Conservation (phyloP, 2,329 filamentous ascomycete genomes). For the Hypoxylon sp. region DNA sequence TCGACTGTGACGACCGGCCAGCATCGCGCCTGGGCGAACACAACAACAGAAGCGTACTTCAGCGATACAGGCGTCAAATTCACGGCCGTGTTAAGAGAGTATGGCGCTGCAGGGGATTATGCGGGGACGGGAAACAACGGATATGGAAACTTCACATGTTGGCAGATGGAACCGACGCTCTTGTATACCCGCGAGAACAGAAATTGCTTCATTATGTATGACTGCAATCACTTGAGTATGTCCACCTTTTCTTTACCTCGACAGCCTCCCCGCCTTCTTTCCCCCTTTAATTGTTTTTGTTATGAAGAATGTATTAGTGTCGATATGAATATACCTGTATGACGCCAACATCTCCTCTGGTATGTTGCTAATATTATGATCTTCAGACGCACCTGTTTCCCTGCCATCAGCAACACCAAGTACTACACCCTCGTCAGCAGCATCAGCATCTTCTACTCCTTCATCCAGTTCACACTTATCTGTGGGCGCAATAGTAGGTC, state of each 20-base stretch:
- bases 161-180: conserved; percentile 47
- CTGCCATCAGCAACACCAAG: conserved; percentile 28
- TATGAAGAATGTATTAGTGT: not conserved
- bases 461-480: conserved; percentile 30
- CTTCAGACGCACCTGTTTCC: conserved; percentile 18
- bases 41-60: conserved; percentile 51
- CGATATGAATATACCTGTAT: not conserved
- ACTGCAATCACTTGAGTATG: conserved; percentile 52
- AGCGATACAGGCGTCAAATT: conserved; percentile 52
- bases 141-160: conserved; percentile 54
- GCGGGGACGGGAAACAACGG: conserved; percentile 55
- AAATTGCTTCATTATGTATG: conserved; percentile 52
- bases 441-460: conserved; percentile 29
- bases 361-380: conserved; percentile 16
- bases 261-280: no score
- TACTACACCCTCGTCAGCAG: conserved; percentile 12
- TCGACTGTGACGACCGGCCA: conserved; percentile 49
- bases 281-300: not conserved
- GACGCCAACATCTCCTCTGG: not conserved
- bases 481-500: conserved; percentile 38
- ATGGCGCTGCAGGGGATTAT: conserved; percentile 51
- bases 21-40: conserved; percentile 52
- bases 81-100: conserved; percentile 49
- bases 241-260: not conserved
- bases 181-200: conserved; percentile 50